Evolutionary conservation across 768 basidiomycete species (phyloP).

Genomic region (Mycena alexandri): DNA sequence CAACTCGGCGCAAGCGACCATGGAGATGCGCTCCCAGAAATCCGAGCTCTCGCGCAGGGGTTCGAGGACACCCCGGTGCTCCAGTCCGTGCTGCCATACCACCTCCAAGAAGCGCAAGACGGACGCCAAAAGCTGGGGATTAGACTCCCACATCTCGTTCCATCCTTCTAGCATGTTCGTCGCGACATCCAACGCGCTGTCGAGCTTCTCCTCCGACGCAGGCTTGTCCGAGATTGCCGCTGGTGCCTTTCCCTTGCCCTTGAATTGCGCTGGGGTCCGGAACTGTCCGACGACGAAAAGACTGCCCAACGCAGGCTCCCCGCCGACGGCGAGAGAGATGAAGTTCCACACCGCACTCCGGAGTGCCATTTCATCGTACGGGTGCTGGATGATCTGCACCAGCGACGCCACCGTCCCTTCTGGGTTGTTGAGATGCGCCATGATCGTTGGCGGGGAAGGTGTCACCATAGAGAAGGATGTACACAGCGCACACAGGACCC

Average conservation of each 20-base stretch:
- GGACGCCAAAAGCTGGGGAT: conserved; percentile 81
- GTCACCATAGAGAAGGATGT: conserved; percentile 71
- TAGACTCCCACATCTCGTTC: conserved; percentile 82
- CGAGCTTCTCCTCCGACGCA: conserved; percentile 51
- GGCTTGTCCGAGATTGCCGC: conserved; percentile 54
- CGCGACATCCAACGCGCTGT: conserved; percentile 78
- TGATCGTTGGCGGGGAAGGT: conserved; percentile 77
- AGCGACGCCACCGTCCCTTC: conserved; percentile 76
- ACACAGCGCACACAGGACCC: conserved; percentile 76
- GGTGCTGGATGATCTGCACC: conserved; percentile 81
- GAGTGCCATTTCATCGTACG: conserved; percentile 80
- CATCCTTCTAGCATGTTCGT: conserved; percentile 74
- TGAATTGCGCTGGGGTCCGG: conserved; percentile 58
- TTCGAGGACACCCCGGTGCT: conserved; percentile 74
- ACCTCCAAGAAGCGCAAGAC: conserved; percentile 82
- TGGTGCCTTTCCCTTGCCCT: conserved; percentile 55
- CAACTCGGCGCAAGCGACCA: conserved; percentile 75
- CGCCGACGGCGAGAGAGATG: conserved; percentile 83
- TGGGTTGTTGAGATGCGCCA: conserved; percentile 83
- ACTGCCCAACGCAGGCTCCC: conserved; percentile 87
- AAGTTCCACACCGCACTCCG: conserved; percentile 88
- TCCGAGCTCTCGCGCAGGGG: conserved; percentile 64
- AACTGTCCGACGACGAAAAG: conserved; percentile 85
- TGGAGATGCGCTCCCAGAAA: conserved; percentile 81
- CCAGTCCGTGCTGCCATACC: conserved; percentile 84